Conservation (phyloP, 495 filamentous ascomycete species). For the Podospora tetraspora region DNA sequence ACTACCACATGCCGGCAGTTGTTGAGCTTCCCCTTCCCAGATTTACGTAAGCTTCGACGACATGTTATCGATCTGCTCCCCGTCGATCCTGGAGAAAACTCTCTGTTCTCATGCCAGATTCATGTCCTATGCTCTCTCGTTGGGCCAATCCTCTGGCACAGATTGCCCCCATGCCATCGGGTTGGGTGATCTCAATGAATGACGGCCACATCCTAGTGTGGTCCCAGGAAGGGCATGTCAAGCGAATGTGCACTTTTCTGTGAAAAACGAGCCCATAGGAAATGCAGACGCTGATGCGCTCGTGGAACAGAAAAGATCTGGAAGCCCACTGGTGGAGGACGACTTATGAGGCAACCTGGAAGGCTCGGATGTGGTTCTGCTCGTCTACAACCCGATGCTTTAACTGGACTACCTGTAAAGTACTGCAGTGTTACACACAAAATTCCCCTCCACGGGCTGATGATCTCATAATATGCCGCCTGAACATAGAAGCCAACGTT, state of each 20-base stretch:
- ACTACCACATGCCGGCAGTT: neutral
- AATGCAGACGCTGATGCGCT: neutral
- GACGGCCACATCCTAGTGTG: too few relatives aligned
- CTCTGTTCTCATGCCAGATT: neutral
- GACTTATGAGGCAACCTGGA: neutral
- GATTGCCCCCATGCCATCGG: neutral
- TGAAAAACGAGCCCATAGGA: neutral
- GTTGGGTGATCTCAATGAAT: neutral
- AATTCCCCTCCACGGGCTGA: neutral
- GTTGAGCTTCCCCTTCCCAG: neutral
- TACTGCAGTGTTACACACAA: neutral
- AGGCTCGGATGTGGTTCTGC: neutral
- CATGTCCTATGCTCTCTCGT: neutral
- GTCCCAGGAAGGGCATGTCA: neutral
- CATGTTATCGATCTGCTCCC: neutral
- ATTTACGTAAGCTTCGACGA: neutral
- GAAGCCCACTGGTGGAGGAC: neutral
- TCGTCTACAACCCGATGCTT: neutral
- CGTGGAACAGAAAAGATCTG: neutral
- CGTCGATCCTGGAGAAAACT: neutral
- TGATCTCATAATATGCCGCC: neutral
- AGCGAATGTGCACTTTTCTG: neutral
- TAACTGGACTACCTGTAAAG: neutral
- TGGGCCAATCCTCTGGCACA: neutral
- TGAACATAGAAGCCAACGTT: neutral